Conservation (phyloP, 2,329 filamentous ascomycete species). For the Pleoardoris graminearum region DNA sequence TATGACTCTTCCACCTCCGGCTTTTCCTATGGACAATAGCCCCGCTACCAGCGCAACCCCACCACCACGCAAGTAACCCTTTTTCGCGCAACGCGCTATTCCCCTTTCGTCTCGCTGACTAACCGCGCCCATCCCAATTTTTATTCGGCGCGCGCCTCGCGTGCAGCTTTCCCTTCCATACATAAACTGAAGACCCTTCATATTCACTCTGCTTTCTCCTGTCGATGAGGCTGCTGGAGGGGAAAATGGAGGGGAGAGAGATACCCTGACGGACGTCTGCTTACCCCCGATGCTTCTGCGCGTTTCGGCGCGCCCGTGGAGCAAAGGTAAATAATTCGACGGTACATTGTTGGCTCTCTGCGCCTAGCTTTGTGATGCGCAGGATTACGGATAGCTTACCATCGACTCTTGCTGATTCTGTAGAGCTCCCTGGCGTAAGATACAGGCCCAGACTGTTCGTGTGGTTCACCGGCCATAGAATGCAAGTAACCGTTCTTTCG, state of each 20-base stretch:
- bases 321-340: conserved; percentile 54
- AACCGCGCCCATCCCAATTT: conserved; percentile 26
- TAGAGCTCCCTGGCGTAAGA: too few relatives aligned
- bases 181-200: conserved; percentile 54
- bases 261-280: conserved; percentile 49
- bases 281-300: conserved; percentile 61
- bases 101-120: conserved; percentile 29
- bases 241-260: conserved; percentile 68
- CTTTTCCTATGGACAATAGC: neutral
- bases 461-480: too few relatives aligned
- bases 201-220: conserved; percentile 69
- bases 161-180: conserved; percentile 33
- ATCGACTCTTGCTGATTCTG: too few relatives aligned
- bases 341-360: conserved; percentile 41
- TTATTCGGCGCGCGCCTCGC: conserved; percentile 22
- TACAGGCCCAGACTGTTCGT: too few relatives aligned
- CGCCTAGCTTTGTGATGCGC: neutral
- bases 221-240: conserved; percentile 64
- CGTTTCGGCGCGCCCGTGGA: conserved; percentile 37
- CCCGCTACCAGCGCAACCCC: conserved; percentile 6
- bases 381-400: too few relatives aligned
- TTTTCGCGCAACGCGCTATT: neutral
- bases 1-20: conserved; percentile 1
- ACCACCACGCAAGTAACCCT: conserved; percentile 8
- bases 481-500: too few relatives aligned